These are phyloP conservation scores for Plasmodium vivax DNA, from an alignment of 169 alveolate species.

Conservation along the genomic window DNA sequence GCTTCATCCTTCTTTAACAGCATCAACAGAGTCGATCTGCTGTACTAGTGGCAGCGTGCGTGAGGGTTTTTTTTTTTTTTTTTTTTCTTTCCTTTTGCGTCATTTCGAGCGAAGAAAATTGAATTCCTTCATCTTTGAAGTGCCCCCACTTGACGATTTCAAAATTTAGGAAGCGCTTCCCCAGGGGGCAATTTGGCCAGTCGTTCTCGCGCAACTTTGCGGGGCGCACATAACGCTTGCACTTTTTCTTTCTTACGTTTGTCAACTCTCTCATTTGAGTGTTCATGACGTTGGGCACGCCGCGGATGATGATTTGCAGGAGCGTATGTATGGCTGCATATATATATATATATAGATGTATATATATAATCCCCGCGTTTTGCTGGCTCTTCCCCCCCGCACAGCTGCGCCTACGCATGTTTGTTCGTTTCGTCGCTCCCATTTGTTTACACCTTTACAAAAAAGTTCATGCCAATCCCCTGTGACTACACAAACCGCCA, in stretches of 20 bases:
- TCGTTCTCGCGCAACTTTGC: not conserved
- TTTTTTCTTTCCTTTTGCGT: not conserved
- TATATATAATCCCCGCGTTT: not conserved
- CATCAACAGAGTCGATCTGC: conserved; percentile 11
- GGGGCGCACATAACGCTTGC: not conserved
- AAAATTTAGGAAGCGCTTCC: not conserved
- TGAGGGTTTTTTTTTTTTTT: not conserved
- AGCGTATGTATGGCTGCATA: not conserved
- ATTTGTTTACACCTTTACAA: conserved; percentile 2
- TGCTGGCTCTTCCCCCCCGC: not conserved
- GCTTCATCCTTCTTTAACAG: conserved; percentile 47
- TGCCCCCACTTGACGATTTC: not conserved
- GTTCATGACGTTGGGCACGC: not conserved
- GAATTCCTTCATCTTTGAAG: not conserved
- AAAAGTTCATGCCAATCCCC: not conserved
- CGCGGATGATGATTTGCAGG: not conserved
- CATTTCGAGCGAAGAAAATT: not conserved
- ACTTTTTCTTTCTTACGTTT: not conserved
- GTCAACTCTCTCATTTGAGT: not conserved
- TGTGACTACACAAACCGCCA: not conserved
- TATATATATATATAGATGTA: not conserved
- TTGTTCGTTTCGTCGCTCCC: not conserved
- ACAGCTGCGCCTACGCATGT: not conserved
- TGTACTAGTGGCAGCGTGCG: conserved; percentile 10
- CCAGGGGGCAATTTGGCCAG: not conserved